Base-by-base conservation (phyloP, 495 filamentous ascomycete genomes). In the Pyrenopolyporus hunteri region DNA sequence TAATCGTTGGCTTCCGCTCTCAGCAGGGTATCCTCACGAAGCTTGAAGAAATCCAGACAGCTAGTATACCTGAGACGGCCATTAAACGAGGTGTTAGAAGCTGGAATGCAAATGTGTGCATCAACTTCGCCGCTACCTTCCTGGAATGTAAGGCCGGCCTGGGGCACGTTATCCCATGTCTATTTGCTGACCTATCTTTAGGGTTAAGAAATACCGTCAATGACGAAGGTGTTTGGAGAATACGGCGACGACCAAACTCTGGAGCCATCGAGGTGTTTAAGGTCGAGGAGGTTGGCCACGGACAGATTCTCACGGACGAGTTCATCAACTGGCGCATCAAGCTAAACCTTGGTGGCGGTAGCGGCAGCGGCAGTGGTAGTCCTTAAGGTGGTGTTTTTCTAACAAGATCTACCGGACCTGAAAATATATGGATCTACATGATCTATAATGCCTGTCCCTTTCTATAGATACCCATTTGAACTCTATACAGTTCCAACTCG, bases 91-190 rank as follows among this genome's bases (percentile, higher is more conserved):
- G 88, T 0, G 81, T 79, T 25, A 78, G 78, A 0, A 82, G 79
- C 9, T 98, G 94, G 94, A 88, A 97, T 73, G 92, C 89, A 1
- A 92, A 96, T 64, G 77, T 87, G 17, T 97, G 93, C 64, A 93
- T 97, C 73, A 94, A 94, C 57, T 96, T 97, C 74, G 82, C 91
- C 4, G 84, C 80, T 4, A 76, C 70, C 0, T 91, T 97, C 63
- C 72, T 98, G 14, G 85, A 88, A 9, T 94, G 89, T 91, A 68
- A 67, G 81, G 55, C 36, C 14, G 9, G 35, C n/a, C 10, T 50
- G 11, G 39, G 8, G 8, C 17, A 4, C 19, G 26, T 25, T 16
- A 6, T 32, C 4, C 17, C 1, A 19, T 20, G 10, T 10, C 37
- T 5, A 17, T 51, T 8, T 31, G 6, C 59, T 71, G 29, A 69